A percentile compares a stretch with the other conserved stretches of the same genome.
These are phyloP conservation scores for Trichoderma gamsii DNA, from an alignment of 495 filamentous ascomycete species.

Conservation along the genomic window DNA sequence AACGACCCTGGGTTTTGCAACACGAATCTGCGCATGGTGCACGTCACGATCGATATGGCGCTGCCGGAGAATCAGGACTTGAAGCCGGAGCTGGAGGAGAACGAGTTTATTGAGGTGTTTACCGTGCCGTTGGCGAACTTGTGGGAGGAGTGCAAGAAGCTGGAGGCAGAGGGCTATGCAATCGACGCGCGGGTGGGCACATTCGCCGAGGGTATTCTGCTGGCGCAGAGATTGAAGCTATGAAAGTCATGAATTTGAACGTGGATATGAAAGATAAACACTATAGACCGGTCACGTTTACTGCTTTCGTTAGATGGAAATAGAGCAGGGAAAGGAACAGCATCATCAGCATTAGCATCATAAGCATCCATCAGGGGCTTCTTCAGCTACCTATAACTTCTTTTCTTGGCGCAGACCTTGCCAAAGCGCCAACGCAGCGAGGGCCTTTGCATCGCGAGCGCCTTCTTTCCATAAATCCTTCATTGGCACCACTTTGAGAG, in stretches of 20 bases:
- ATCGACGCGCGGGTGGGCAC: slow-evolving; percentile 83
- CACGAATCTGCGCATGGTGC: slow-evolving; percentile 78
- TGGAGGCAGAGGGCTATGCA: slow-evolving; percentile 71
- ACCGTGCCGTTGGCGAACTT: slow-evolving; percentile 59
- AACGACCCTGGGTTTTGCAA: slow-evolving; percentile 82
- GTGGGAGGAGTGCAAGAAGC: slow-evolving; percentile 58
- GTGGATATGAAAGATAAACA: background rate
- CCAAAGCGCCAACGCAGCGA: slow-evolving; percentile 73
- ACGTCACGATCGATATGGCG: slow-evolving; percentile 71
- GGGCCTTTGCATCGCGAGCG: slow-evolving; percentile 68
- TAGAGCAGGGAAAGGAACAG: background rate
- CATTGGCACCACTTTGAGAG: slow-evolving; percentile 61
- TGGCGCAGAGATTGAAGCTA: slow-evolving; percentile 53
- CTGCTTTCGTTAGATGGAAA: no score
- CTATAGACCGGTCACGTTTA: background rate
- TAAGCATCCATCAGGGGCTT: background rate
- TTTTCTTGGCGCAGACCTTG: slow-evolving; percentile 62
- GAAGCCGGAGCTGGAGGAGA: slow-evolving; percentile 72
- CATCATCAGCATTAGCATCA: background rate
- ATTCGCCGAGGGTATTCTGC: slow-evolving; percentile 78
- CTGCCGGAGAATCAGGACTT: slow-evolving; percentile 60
- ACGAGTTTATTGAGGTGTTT: slow-evolving; percentile 88
- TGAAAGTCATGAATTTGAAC: slow-evolving; percentile 20
- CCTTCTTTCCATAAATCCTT: slow-evolving; percentile 72
- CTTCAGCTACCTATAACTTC: slow-evolving; percentile 1